Evolutionary conservation across 805 yeast genomes (phyloP).

Genomic region (Teunomyces cretensis): DNA sequence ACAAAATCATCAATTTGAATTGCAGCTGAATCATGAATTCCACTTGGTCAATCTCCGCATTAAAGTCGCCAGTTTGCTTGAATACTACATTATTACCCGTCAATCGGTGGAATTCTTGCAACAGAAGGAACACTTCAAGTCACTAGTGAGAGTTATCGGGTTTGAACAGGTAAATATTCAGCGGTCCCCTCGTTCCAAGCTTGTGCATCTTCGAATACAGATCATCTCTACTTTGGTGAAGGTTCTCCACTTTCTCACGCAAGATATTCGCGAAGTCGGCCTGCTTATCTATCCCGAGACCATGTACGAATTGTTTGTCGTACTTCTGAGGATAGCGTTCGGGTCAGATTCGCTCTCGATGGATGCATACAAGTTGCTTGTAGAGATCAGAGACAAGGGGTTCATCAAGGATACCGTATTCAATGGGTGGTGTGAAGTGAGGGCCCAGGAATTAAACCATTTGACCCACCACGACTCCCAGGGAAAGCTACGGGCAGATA

Average conservation of each 20-base stretch:
- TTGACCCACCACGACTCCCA: constrained; percentile 9
- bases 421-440: constrained; percentile 44
- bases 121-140: constrained; percentile 38
- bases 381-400: constrained; percentile 31
- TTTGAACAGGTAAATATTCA: constrained; percentile 48
- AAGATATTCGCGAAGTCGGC: constrained; percentile 28
- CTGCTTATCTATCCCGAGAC: constrained; percentile 41
- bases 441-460: constrained; percentile 41
- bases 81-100: constrained; percentile 37
- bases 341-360: constrained; percentile 42
- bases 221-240: constrained; percentile 42
- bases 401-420: constrained; percentile 34
- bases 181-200: constrained; percentile 44
- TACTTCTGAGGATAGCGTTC: constrained; percentile 53
- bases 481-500: constrained; percentile 25
- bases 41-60: constrained; percentile 45
- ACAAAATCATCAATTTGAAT: constrained; percentile 12
- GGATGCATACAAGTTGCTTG: constrained; percentile 37
- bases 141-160: constrained; percentile 44
- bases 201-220: constrained; percentile 35
- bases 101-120: constrained; percentile 26
- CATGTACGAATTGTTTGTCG: constrained; percentile 47
- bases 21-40: constrained; percentile 39
- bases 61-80: constrained; percentile 49
- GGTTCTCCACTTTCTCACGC: constrained; percentile 38